phyloP scores from a whole-genome alignment of 495 filamentous ascomycete species.

The Tuber brumale region DNA sequence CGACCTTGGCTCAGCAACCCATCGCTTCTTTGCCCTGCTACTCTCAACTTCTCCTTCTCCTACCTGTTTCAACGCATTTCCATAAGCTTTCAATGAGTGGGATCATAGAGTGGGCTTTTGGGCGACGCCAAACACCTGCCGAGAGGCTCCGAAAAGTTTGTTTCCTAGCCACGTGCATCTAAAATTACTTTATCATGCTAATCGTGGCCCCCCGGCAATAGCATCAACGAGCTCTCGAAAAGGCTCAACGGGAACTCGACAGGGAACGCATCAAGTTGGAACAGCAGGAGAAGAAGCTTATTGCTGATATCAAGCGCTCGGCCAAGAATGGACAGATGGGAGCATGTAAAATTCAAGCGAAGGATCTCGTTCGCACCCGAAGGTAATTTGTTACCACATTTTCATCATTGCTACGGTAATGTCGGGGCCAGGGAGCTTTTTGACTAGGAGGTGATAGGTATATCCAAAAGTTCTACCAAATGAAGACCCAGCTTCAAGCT shows the following conservation, averaged over 20 bases:
- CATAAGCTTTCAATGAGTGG: constrained; percentile 32
- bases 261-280: constrained; percentile 90
- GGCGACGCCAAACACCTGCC: constrained; percentile 94
- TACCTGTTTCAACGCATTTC: constrained; percentile 35
- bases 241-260: constrained; percentile 92
- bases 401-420: neutral
- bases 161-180: neutral
- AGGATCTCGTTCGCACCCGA: constrained; percentile 88
- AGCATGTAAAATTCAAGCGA: constrained; percentile 93
- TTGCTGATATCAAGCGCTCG: constrained; percentile 92
- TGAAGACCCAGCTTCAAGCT: constrained; percentile 93
- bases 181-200: neutral
- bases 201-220: constrained; percentile 6
- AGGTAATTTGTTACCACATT: constrained; percentile 49
- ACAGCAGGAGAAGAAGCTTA: constrained; percentile 95
- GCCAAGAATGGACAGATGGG: constrained; percentile 96
- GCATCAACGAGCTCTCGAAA: constrained; percentile 92
- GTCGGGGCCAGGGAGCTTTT: neutral
- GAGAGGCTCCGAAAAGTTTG: constrained; percentile 78
- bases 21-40: neutral
- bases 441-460: constrained; percentile 52
- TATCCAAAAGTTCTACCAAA: constrained; percentile 95
- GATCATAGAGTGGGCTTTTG: constrained; percentile 94
- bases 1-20: neutral
- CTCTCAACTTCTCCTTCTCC: constrained; percentile 2